Conservation (phyloP, 2,329 filamentous ascomycete genomes). For the Fusarium tjaetaba region DNA sequence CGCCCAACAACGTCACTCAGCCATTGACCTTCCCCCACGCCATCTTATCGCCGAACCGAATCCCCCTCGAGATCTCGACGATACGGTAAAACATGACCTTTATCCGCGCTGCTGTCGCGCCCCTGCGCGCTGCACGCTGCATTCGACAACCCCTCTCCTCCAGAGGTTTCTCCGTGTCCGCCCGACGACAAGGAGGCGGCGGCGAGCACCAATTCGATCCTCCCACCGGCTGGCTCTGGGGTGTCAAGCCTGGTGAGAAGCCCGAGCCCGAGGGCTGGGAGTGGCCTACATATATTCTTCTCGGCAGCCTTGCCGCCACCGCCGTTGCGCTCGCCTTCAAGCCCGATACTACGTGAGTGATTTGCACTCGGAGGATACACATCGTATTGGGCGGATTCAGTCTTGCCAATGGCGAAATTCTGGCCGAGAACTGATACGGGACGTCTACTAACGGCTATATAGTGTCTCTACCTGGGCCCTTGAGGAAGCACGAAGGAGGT, state of each 20-base stretch:
- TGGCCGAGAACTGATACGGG: constrained; percentile 16
- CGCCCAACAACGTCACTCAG: constrained; percentile 35
- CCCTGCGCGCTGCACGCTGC: constrained; percentile 52
- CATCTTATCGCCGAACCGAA: constrained; percentile 40
- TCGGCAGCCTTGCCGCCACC: constrained; percentile 78
- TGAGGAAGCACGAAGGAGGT: constrained; percentile 92
- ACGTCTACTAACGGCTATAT: constrained; percentile 42
- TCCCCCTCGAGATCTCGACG: constrained; percentile 23
- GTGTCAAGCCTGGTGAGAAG: constrained; percentile 94
- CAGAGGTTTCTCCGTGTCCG: constrained; percentile 57
- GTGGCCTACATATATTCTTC: constrained; percentile 83
- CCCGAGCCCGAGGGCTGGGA: constrained; percentile 98
- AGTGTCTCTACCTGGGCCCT: constrained; percentile 99
- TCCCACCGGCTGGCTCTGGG: constrained; percentile 91
- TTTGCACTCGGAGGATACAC: constrained; percentile 1
- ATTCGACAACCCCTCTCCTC: constrained; percentile 47
- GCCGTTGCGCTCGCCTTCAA: constrained; percentile 92
- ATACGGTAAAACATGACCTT: constrained; percentile 48
- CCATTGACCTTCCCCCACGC: constrained; percentile 44
- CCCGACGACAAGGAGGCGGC: constrained; percentile 54
- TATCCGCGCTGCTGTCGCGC: constrained; percentile 50
- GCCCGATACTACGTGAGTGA: constrained; percentile 95
- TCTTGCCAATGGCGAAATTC: not conserved
- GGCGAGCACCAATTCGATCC: constrained; percentile 85
- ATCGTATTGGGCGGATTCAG: not conserved